Evolutionary conservation across 768 basidiomycete species (phyloP).

Genomic region (Russula sp.): DNA sequence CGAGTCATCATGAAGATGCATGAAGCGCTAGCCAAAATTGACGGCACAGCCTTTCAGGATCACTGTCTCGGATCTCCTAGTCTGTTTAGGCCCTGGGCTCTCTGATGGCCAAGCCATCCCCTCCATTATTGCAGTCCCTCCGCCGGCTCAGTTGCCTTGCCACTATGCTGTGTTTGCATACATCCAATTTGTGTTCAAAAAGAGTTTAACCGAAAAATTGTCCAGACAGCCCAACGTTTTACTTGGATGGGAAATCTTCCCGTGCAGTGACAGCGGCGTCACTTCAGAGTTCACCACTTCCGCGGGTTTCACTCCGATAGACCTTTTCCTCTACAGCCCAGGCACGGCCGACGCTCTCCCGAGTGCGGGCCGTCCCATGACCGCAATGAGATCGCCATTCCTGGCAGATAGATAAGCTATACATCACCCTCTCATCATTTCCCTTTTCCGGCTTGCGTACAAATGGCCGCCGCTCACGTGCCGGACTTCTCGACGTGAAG

Average conservation of each 20-base stretch:
- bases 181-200: too few species aligned
- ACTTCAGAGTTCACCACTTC: background rate
- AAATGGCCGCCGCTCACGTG: background rate
- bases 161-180: background rate
- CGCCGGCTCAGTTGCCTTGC: background rate
- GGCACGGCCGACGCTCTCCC: background rate
- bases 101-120: too few species aligned
- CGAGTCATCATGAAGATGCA: background rate
- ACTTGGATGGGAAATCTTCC: background rate
- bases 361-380: background rate
- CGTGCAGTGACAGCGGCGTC: constrained; percentile 4
- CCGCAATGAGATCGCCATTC: background rate
- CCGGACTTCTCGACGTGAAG: background rate
- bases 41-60: background rate
- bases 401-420: background rate
- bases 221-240: background rate
- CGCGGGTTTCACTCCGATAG: background rate
- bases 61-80: background rate
- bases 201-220: background rate
- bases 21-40: background rate
- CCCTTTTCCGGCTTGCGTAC: background rate
- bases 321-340: background rate
- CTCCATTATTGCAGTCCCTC: background rate
- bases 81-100: background rate
- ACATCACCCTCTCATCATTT: background rate